A percentile compares a stretch with the other conserved stretches of the same genome.
phyloP scores from a whole-genome alignment of 179 eudicot species.

The Spinacia oleracea region DNA sequence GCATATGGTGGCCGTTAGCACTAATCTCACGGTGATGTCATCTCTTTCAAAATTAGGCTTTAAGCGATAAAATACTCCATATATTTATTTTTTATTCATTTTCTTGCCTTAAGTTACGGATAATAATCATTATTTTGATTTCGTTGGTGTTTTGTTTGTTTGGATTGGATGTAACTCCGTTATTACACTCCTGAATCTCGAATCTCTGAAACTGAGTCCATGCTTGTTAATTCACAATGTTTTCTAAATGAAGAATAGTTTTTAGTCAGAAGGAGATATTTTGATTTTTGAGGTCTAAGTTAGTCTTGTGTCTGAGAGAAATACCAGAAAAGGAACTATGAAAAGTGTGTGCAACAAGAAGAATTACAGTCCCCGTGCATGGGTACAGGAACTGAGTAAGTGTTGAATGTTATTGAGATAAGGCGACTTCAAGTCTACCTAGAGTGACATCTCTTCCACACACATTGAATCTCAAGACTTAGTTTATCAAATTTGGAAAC shows the following conservation, averaged over 20 bases:
- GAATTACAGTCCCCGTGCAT: background rate
- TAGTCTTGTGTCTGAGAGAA: background rate
- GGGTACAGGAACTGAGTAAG: background rate
- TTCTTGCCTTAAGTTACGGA: background rate
- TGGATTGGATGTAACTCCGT: background rate
- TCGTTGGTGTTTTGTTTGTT: background rate
- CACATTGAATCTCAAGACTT: background rate
- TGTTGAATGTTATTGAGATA: background rate
- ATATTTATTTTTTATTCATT: background rate
- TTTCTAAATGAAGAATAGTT: background rate
- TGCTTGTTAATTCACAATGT: background rate
- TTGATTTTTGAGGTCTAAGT: background rate
- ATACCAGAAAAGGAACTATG: background rate
- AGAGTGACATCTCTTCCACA: background rate
- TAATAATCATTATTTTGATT: background rate
- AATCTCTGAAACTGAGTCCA: background rate
- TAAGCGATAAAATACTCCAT: background rate
- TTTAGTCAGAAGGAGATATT: background rate
- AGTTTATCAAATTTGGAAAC: no score
- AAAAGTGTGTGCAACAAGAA: background rate
- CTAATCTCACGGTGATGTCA: conserved; percentile 71
- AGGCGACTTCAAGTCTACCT: background rate
- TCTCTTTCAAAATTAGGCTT: conserved; percentile 18
- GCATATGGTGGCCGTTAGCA: conserved; percentile 99
- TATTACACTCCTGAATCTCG: background rate